A percentile compares a stretch with the other conserved stretches of the same genome.
phyloP scores from a whole-genome alignment of 768 basidiomycete genomes.

The Gymnopilus dilepis region DNA sequence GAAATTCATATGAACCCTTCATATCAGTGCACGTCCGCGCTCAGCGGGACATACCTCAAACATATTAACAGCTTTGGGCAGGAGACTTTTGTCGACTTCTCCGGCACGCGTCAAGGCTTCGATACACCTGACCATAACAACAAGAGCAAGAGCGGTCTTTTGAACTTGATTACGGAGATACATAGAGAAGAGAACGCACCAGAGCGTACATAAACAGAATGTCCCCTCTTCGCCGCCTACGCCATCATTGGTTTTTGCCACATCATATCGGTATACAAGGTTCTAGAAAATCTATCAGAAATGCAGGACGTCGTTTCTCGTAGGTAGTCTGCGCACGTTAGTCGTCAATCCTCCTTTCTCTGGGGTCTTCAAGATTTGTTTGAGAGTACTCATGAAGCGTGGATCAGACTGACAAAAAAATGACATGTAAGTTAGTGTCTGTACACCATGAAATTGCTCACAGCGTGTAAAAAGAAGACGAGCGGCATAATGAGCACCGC shows the following conservation, averaged over 20 bases:
- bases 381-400: conserved; percentile 85
- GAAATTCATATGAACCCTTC: neutral
- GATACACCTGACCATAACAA: conserved; percentile 60
- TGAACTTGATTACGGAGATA: no score
- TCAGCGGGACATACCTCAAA: conserved; percentile 70
- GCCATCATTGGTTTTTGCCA: conserved; percentile 84
- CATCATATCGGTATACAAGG: conserved; percentile 90
- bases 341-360: conserved; percentile 92
- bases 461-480: conserved; percentile 88
- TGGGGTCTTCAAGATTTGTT: conserved; percentile 81
- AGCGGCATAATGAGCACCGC: conserved; percentile 92
- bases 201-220: conserved; percentile 88
- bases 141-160: neutral
- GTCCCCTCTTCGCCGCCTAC: conserved; percentile 97
- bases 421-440: neutral
- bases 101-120: conserved; percentile 92
- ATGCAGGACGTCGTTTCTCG: neutral
- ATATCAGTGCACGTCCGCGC: neutral
- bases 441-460: conserved; percentile 39
- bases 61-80: conserved; percentile 79
- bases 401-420: conserved; percentile 71
- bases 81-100: conserved; percentile 68
- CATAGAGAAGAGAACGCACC: conserved; percentile 45
- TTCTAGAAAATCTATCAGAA: conserved; percentile 52
- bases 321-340: conserved; percentile 55